Base-by-base conservation (phyloP, 495 filamentous ascomycete species). In the Opeltia flavorubescens region DNA sequence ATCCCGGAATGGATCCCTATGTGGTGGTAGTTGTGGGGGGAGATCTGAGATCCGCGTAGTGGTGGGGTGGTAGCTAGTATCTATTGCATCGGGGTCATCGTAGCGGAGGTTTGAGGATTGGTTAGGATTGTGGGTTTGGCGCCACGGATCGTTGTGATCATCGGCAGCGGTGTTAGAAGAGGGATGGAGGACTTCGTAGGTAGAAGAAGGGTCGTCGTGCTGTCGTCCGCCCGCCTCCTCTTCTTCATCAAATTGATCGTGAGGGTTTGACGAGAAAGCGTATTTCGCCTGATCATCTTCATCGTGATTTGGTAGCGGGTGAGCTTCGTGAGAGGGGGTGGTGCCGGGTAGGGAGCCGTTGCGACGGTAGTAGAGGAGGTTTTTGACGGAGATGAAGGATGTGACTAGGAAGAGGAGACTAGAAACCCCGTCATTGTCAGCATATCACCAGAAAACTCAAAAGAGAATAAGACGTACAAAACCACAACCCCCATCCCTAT, bases 401-500 rank as follows among this genome's bases (percentile, higher is more conserved):
- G 89, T 89, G 9, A 74, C 58, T 49, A 72, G 60, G 66, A 87
- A 95, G 53, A 84, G 71, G 27, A 95, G 59, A 62, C 86, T 94
- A 52, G 44, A 38, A n/a, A n/a, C n/a, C 26, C 9, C 13, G 15
- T 33, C 40, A 15, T 26, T 48, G 55, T 53, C 60, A 53, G 30
- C 30, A 44, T 41, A 12, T 28, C 43, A 23, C 21, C 12, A 4
- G 21, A 31, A 39, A n/a, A n/a, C 27, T n/a, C 0, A 13, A 45
- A 26, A 6, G n/a, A 13, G 40, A 13, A 45, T 23, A 29, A 30
- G 13, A 69, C 78, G 35, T 74, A 94, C 88, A 78, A 86, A 60
- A 93, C 77, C 28, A 94, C 72, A 28, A 91, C 76, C 1, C 78
- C 86, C 18, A 94, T 65, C 13, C 77, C 85, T n/a, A 85, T 80